A percentile compares a stretch with the other conserved stretches of the same genome.
Conservation (phyloP, 2,329 filamentous ascomycete genomes). For the Didymella exigua region DNA sequence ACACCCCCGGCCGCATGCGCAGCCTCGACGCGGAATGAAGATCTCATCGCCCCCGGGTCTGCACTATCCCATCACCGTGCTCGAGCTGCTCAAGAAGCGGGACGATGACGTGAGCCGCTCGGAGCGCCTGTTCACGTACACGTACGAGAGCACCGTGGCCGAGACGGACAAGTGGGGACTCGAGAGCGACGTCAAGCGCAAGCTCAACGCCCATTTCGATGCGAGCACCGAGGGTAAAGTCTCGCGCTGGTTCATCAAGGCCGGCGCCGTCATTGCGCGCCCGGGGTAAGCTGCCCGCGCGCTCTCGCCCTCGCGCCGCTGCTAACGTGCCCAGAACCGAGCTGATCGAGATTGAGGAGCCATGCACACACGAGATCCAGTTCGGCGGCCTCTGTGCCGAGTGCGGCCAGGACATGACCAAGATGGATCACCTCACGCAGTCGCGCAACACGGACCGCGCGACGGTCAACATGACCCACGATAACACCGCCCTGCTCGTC, state of each 20-base stretch:
- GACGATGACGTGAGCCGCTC: slow-evolving; percentile 78
- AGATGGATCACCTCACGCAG: slow-evolving; percentile 82
- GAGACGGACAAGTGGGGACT: slow-evolving; percentile 75
- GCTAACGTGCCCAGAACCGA: slow-evolving; percentile 52
- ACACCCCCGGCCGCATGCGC: slow-evolving; percentile 37
- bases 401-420: slow-evolving; percentile 96
- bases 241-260: slow-evolving; percentile 73
- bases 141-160: slow-evolving; percentile 75
- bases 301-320: background rate
- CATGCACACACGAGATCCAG: slow-evolving; percentile 88
- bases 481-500: slow-evolving; percentile 84
- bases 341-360: slow-evolving; percentile 82
- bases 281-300: slow-evolving; percentile 44
- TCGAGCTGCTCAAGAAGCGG: slow-evolving; percentile 75
- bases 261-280: slow-evolving; percentile 66
- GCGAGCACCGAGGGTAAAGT: slow-evolving; percentile 82
- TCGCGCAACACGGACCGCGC: slow-evolving; percentile 81
- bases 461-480: slow-evolving; percentile 92
- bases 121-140: slow-evolving; percentile 83
- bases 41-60: slow-evolving; percentile 61
- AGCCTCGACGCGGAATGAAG: slow-evolving; percentile 51
- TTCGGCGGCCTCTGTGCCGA: slow-evolving; percentile 88
- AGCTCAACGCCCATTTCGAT: slow-evolving; percentile 79
- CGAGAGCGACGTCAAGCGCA: slow-evolving; percentile 69
- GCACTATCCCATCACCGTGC: slow-evolving; percentile 92